phyloP scores from a whole-genome alignment of 2,329 filamentous ascomycete species.

The Paraconiothyrium brasiliense region DNA sequence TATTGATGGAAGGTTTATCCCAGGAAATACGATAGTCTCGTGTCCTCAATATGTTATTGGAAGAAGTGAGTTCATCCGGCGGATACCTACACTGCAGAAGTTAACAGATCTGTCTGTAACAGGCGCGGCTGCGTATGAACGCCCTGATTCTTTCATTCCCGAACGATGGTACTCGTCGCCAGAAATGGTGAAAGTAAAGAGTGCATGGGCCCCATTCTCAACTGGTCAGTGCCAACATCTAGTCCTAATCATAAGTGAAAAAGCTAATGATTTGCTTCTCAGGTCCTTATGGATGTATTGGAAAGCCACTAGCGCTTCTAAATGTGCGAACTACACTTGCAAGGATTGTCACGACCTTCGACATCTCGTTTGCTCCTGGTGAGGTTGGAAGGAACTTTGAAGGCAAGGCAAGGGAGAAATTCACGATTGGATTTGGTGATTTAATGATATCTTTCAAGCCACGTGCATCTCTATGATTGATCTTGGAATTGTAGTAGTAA shows the following conservation, averaged over 20 bases:
- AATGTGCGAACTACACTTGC: neutral
- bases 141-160: conserved; percentile 25
- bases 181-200: conserved; percentile 15
- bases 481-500: neutral
- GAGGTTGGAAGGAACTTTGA: neutral
- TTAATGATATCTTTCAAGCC: neutral
- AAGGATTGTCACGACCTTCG: neutral
- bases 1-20: conserved; percentile 20
- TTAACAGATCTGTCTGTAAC: neutral
- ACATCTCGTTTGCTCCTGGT: neutral
- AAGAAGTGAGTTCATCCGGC: neutral
- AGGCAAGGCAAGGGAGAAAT: neutral
- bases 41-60: conserved; percentile 4
- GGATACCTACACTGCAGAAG: neutral
- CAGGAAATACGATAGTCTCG: conserved; percentile 19
- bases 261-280: neutral
- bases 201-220: conserved; percentile 23
- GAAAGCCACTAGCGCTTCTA: neutral
- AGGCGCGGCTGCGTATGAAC: neutral
- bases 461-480: neutral
- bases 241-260: neutral
- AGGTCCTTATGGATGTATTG: neutral
- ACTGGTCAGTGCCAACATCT: neutral
- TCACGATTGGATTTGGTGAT: neutral
- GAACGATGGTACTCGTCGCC: conserved; percentile 27